Conservation (phyloP, 768 basidiomycete genomes). For the Postia placenta region DNA sequence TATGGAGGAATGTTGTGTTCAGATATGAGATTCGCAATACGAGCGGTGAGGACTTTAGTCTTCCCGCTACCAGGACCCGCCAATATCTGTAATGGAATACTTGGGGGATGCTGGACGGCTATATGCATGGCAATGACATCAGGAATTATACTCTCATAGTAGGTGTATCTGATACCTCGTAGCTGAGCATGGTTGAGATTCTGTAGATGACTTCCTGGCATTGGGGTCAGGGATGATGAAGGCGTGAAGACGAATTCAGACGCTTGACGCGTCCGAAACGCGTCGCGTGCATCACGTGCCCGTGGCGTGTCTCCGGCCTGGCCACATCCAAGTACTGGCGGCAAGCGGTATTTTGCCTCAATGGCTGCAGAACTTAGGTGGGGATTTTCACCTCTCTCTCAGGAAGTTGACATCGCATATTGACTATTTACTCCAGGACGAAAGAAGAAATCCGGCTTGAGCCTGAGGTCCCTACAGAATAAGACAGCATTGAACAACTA, state of each 20-base stretch:
- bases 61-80: slow-evolving; percentile 80
- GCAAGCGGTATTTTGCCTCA: no score
- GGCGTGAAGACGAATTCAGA: background rate
- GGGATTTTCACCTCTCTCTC: no score
- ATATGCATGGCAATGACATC: background rate
- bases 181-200: slow-evolving; percentile 29
- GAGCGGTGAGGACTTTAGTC: slow-evolving; percentile 63
- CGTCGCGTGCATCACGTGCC: no score
- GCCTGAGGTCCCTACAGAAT: no score
- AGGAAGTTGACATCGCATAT: no score
- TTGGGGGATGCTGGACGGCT: slow-evolving; percentile 66
- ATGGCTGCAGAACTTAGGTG: no score
- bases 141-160: background rate
- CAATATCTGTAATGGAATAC: slow-evolving; percentile 67
- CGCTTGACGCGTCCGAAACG: background rate
- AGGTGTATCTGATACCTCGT: slow-evolving; percentile 22
- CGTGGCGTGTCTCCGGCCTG: no score
- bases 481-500: no score
- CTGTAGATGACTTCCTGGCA: slow-evolving; percentile 1
- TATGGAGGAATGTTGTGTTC: slow-evolving; percentile 44
- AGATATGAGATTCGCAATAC: slow-evolving; percentile 61
- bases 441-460: no score
- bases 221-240: background rate
- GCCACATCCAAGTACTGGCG: no score
- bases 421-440: no score